These are phyloP conservation scores for Chionographis japonica DNA, from an alignment of 106 monocot species.

Conservation along the genomic window DNA sequence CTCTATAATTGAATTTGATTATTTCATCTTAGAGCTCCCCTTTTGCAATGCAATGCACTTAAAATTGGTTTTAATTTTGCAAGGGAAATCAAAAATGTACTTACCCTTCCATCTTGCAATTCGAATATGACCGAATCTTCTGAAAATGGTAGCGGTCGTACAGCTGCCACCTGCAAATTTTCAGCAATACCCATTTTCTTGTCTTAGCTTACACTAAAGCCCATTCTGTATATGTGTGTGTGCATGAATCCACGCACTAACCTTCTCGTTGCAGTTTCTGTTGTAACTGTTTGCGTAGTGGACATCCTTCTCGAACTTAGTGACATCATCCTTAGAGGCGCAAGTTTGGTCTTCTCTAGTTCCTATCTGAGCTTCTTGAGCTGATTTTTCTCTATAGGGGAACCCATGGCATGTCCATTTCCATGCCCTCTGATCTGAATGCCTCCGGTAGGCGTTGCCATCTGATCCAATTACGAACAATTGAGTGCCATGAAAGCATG, in stretches of 20 bases:
- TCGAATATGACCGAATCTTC: conserved; percentile 73
- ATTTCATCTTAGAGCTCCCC: too few species aligned
- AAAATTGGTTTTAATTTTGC: too few species aligned
- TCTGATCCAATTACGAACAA: conserved; percentile 78
- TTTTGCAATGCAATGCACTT: too few species aligned
- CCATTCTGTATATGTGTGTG: too few species aligned
- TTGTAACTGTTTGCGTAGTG: conserved; percentile 7
- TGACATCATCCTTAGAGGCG: not conserved
- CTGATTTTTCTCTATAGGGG: conserved; percentile 27
- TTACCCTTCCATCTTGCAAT: conserved; percentile 85
- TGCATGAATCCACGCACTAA: conserved; percentile 6
- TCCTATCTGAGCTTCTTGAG: not conserved
- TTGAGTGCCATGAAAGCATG: conserved; percentile 45
- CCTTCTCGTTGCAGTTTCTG: conserved; percentile 66
- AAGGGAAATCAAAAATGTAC: not conserved
- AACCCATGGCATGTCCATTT: conserved; percentile 54
- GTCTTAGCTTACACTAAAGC: not conserved
- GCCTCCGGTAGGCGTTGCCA: conserved; percentile 61
- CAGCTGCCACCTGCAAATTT: conserved; percentile 56
- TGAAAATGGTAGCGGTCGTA: conserved; percentile 70
- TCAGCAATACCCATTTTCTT: not conserved
- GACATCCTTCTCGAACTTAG: not conserved
- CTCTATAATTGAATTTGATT: too few species aligned
- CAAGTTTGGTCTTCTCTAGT: conserved; percentile 11
- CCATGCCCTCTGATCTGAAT: conserved; percentile 54